Base-by-base conservation (phyloP, 768 basidiomycete species). In the Hericium alpestre region DNA sequence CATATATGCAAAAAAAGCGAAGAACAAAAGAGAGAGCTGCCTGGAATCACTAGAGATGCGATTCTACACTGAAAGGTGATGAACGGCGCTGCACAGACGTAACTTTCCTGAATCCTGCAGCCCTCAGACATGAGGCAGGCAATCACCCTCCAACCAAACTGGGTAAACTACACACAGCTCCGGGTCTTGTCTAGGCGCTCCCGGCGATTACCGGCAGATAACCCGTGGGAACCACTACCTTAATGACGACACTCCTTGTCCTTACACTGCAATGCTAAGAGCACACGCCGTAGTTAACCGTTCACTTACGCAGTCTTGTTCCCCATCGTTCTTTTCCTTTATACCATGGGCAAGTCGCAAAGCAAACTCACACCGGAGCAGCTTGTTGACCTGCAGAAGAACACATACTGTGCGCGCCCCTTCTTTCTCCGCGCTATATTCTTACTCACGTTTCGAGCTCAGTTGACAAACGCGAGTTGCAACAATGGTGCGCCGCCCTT, bases 401-500 rank as follows among this genome's bases (percentile, higher is more conserved):
- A 93, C 72, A 99, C 96, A 0, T 95, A 98, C 70, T 98, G 96
- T 95, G 64, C 69, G 81, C 63, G 40, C 56, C 25, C 12, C 20
- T 5, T 16, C 12, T 55, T 38, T 27, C 47, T 18, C 58, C 60
- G 43, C 53, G 50, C 56, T 43, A 39, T 51, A 51, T 23, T 56
- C 64, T 60, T 64, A 59, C 47, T 55, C 56, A n/a, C 43, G 51
- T 56, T 52, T 48, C 6, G 32, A 38, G 40, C 56, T 3, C 71
- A 94, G 92, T 94, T 70, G 91, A 94, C 77, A 95, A 94, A 84
- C 86, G 90, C 68, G 93, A 96, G 71, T 85, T 95, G 47, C 93
- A 96, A 73, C 92, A 93, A 77, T 95, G 93, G 93, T 90, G 55
- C 46, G 55, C 65, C 37, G 55, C 54, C 52, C 57, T n/a, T 53